These are phyloP conservation scores for Suhomyces ambrosiae DNA, from an alignment of 1,139 yeast genomes.

Conservation along the genomic window DNA sequence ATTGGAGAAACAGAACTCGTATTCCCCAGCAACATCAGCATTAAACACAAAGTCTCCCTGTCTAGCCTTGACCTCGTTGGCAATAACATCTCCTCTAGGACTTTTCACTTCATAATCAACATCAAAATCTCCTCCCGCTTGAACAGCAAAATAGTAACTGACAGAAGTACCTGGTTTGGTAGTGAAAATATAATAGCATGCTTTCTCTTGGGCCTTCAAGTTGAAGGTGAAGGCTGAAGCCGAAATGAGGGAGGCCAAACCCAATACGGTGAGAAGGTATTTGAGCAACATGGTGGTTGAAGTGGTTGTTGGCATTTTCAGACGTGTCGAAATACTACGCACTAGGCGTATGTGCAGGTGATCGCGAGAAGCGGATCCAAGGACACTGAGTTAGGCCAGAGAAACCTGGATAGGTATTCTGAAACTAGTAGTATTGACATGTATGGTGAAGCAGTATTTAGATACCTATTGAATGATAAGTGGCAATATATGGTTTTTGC, in stretches of 20 bases:
- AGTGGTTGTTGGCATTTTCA: constrained; percentile 11
- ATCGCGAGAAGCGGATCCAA: background rate
- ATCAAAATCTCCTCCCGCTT: constrained; percentile 85
- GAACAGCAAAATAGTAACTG: constrained; percentile 89
- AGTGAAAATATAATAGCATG: constrained; percentile 80
- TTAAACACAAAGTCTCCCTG: constrained; percentile 83
- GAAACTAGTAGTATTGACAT: too few species aligned
- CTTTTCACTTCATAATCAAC: constrained; percentile 74
- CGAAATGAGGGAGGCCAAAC: constrained; percentile 30
- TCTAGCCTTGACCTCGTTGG: constrained; percentile 65
- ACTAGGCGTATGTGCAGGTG: background rate
- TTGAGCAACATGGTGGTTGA: constrained; percentile 19
- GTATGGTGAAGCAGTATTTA: too few species aligned
- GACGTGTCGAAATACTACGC: constrained; percentile 15
- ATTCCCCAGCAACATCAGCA: constrained; percentile 77
- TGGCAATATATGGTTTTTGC: too few species aligned
- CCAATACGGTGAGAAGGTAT: constrained; percentile 24
- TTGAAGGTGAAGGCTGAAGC: constrained; percentile 75
- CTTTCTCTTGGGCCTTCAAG: constrained; percentile 73
- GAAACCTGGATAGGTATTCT: too few species aligned
- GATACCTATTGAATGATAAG: too few species aligned
- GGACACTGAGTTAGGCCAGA: too few species aligned
- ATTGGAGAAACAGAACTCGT: constrained; percentile 88
- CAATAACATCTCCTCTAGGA: constrained; percentile 64
- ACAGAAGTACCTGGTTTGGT: constrained; percentile 63